phyloP scores from a whole-genome alignment of 352 stramenopile species.

The Globisporangium cylindrosporum region DNA sequence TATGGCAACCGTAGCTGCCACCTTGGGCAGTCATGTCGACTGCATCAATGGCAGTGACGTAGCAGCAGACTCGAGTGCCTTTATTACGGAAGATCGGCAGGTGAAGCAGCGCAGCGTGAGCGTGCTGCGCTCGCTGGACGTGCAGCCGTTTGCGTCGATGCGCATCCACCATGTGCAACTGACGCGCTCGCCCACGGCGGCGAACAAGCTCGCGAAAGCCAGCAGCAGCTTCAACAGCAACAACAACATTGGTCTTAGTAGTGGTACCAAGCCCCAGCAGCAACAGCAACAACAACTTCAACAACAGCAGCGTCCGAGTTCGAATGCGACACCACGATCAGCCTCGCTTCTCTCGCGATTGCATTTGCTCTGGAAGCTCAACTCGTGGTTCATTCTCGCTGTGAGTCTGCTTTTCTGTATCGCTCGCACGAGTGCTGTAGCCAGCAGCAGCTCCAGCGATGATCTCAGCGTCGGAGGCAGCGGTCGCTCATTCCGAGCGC shows the following conservation, averaged over 20 bases:
- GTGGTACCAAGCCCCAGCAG: not conserved
- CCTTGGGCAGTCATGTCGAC: not conserved
- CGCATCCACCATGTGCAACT: constrained; percentile 36
- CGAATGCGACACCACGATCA: constrained; percentile 3
- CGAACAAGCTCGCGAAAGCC: not conserved
- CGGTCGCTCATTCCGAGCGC: not conserved
- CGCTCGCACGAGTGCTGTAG: not conserved
- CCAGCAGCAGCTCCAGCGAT: constrained; percentile 1
- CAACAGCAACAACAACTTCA: not conserved
- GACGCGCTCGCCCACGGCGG: constrained; percentile 1
- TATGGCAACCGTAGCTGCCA: not conserved
- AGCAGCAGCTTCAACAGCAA: not conserved
- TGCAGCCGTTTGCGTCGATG: constrained; percentile 39
- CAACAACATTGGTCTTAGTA: not conserved
- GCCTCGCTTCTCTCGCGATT: constrained; percentile 10
- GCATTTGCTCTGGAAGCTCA: constrained; percentile 31
- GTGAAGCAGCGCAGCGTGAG: not conserved
- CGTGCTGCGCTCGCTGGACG: constrained; percentile 44
- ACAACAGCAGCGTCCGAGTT: not conserved
- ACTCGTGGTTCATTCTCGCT: constrained; percentile 31
- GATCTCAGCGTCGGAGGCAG: too few species aligned
- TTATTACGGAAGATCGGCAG: not conserved
- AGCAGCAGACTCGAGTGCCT: not conserved
- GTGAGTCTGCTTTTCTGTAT: constrained; percentile 26
- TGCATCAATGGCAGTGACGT: not conserved